A percentile compares a stretch with the other conserved stretches of the same genome.
These are phyloP conservation scores for Stephania yunnanensis DNA, from an alignment of 164 flowering plant genomes.

Conservation along the genomic window DNA sequence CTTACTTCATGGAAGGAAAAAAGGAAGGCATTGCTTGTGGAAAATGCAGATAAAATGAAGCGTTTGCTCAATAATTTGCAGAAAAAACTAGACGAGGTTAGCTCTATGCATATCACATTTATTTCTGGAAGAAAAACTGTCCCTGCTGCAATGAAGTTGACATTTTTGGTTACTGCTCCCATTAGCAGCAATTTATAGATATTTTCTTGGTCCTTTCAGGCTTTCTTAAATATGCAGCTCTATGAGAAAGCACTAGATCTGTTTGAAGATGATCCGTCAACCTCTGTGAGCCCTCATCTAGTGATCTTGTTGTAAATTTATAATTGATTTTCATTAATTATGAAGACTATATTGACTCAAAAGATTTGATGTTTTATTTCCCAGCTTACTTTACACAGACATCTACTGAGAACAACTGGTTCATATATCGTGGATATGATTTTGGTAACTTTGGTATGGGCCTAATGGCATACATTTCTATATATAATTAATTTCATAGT, in stretches of 20 bases:
- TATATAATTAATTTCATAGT: background rate
- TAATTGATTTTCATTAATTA: slow-evolving; percentile 5
- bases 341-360: background rate
- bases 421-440: slow-evolving; percentile 65
- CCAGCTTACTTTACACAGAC: slow-evolving; percentile 80
- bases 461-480: background rate
- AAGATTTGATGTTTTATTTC: slow-evolving; percentile 4
- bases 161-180: slow-evolving; percentile 1
- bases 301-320: slow-evolving; percentile 5
- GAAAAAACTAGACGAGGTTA: slow-evolving; percentile 87
- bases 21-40: slow-evolving; percentile 64
- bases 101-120: background rate
- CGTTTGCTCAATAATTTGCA: slow-evolving; percentile 65
- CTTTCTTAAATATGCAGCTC: slow-evolving; percentile 76
- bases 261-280: slow-evolving; percentile 86
- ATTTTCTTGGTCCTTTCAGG: slow-evolving; percentile 31
- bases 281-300: slow-evolving; percentile 50
- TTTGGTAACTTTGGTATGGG: slow-evolving; percentile 60
- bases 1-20: slow-evolving; percentile 61
- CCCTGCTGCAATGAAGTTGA: background rate
- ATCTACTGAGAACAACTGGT: slow-evolving; percentile 71
- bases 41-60: slow-evolving; percentile 69
- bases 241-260: slow-evolving; percentile 89
- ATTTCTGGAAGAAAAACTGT: background rate
- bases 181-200: background rate